Evolutionary conservation across 2,329 filamentous ascomycete genomes (phyloP).

Genomic region (Sarocladium brachiariae): DNA sequence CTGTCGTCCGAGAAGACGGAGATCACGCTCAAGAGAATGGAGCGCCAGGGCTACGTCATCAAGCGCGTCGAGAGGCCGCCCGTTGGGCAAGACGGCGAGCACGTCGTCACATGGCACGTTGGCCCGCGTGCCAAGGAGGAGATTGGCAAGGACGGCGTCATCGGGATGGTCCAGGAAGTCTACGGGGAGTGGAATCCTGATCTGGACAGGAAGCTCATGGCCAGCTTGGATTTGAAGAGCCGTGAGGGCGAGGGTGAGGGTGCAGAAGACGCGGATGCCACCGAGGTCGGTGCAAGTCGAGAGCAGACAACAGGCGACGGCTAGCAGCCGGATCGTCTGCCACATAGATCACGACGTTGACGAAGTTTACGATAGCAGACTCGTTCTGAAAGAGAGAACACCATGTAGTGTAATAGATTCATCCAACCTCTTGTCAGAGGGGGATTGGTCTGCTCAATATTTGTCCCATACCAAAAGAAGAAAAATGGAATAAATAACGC

Average conservation of each 20-base stretch:
- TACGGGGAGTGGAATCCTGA: slow-evolving; percentile 49
- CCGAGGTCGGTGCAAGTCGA: neutral
- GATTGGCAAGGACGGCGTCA: slow-evolving; percentile 69
- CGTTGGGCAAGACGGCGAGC: slow-evolving; percentile 56
- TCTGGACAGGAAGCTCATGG: slow-evolving; percentile 51
- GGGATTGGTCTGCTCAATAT: too few relatives aligned
- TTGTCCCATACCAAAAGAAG: too few relatives aligned
- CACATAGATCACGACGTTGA: slow-evolving; percentile 5
- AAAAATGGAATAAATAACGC: too few relatives aligned
- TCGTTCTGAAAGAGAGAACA: neutral
- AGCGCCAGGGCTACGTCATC: slow-evolving; percentile 77
- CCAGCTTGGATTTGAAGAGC: slow-evolving; percentile 51
- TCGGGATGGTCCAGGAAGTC: slow-evolving; percentile 58
- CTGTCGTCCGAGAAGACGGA: slow-evolving; percentile 73
- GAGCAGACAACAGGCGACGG: slow-evolving; percentile 5
- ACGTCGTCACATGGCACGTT: slow-evolving; percentile 73
- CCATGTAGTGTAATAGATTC: neutral
- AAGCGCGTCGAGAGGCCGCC: slow-evolving; percentile 59
- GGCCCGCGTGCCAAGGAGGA: slow-evolving; percentile 83
- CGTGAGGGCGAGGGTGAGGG: slow-evolving; percentile 16
- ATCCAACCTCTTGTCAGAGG: too few relatives aligned
- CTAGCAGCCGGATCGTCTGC: neutral
- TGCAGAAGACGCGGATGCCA: slow-evolving; percentile 15
- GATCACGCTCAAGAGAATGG: slow-evolving; percentile 64
- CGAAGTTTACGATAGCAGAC: slow-evolving; percentile 1